These are phyloP conservation scores for Talaromyces thailandensis DNA, from an alignment of 495 filamentous ascomycete species.

Conservation along the genomic window DNA sequence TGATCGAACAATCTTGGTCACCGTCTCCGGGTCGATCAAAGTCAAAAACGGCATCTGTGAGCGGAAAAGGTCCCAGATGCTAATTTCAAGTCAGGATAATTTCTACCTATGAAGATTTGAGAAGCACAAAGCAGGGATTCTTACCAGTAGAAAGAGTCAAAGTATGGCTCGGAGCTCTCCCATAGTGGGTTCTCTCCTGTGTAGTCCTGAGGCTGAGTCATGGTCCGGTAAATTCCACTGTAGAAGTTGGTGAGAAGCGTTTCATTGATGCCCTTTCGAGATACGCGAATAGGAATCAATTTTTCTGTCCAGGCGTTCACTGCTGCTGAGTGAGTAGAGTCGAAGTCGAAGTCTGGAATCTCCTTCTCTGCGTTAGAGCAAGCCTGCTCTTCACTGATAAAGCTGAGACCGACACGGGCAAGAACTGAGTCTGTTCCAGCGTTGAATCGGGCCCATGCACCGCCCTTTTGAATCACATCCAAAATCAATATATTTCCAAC, in stretches of 20 bases:
- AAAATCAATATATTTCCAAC: neutral
- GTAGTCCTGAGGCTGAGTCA: constrained; percentile 65
- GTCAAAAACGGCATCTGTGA: constrained; percentile 58
- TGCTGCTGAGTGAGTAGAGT: constrained; percentile 28
- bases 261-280: constrained; percentile 40
- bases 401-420: constrained; percentile 64
- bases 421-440: constrained; percentile 31
- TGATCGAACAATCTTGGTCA: constrained; percentile 57
- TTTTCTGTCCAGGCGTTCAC: constrained; percentile 40
- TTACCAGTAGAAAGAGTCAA: constrained; percentile 47
- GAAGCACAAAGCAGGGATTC: neutral
- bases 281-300: constrained; percentile 44
- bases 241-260: constrained; percentile 52
- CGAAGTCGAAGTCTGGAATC: constrained; percentile 44
- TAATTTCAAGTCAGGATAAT: constrained; percentile 6
- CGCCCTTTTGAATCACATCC: constrained; percentile 29
- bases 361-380: constrained; percentile 53
- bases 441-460: constrained; percentile 58
- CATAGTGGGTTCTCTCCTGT: constrained; percentile 69
- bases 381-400: constrained; percentile 55
- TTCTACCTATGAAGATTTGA: neutral
- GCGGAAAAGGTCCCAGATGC: constrained; percentile 54
- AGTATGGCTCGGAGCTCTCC: constrained; percentile 57
- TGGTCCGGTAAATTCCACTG: constrained; percentile 42
- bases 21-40: constrained; percentile 51